phyloP scores from a whole-genome alignment of 2,329 filamentous ascomycete species.

The Orbilia javanica region DNA sequence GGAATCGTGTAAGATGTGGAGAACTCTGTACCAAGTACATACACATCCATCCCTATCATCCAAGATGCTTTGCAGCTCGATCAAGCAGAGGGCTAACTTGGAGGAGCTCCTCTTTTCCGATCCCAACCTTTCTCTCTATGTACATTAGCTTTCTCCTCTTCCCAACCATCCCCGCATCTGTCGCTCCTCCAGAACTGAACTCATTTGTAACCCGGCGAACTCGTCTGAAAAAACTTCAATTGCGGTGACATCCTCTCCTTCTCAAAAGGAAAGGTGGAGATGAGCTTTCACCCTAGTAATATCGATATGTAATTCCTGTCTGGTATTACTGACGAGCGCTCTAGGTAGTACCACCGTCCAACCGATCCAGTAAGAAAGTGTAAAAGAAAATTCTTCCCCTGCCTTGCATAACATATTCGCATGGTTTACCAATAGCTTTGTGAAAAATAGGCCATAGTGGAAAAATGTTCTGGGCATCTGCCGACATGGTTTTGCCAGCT shows the following conservation, averaged over 20 bases:
- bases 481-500: constrained; percentile 7
- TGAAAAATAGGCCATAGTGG: constrained; percentile 35
- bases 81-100: neutral
- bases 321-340: constrained; percentile 26
- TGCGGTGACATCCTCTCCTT: constrained; percentile 54
- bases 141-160: constrained; percentile 11
- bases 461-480: constrained; percentile 1
- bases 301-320: constrained; percentile 30
- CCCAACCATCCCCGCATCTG: constrained; percentile 34
- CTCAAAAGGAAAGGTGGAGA: constrained; percentile 55
- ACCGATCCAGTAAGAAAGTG: constrained; percentile 45
- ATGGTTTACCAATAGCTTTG: constrained; percentile 38
- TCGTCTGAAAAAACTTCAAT: constrained; percentile 49
- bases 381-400: constrained; percentile 47
- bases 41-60: constrained; percentile 1
- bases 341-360: constrained; percentile 34
- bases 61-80: constrained; percentile 10
- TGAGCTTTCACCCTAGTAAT: constrained; percentile 25
- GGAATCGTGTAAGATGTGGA: constrained; percentile 47
- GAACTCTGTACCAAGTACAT: constrained; percentile 21
- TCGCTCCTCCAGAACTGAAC: constrained; percentile 35
- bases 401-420: constrained; percentile 40
- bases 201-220: constrained; percentile 45
- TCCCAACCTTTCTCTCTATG: constrained; percentile 14
- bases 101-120: constrained; percentile 47